Base-by-base conservation (phyloP, 805 yeast genomes). In the Hanseniaspora guilliermondii region DNA sequence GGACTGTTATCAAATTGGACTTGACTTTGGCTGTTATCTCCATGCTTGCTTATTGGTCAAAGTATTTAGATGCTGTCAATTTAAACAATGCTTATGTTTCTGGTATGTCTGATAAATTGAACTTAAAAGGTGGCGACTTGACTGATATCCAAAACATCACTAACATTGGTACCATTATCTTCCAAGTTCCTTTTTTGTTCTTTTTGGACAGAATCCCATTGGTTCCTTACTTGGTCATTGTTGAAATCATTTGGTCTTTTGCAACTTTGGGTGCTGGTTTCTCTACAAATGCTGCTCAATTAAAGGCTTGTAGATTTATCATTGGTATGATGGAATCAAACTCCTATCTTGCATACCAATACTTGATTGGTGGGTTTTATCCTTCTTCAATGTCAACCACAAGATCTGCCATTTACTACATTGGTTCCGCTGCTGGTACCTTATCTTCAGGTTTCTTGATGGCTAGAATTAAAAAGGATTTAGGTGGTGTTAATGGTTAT, bases 301-400 rank as follows among this genome's bases (percentile, higher is more conserved):
- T 83, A 38, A 75, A 78, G 63, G 85, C 75, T 1, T 63, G 79
- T 37, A 67, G 91, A 45, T 82, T 82, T 61, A 71, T 82, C 47
- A 74, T 82, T 48, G 88, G 87, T 33, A 74, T 74, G 2, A 77
- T 78, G 61, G 89, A 83, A 66, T 78, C 82, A 1, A 76, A 80
- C 14, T 73, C 72, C 58, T 72, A 77, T 66, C 79, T 85, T n/a
- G 79, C 78, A 17, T 71, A 76, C 58, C 82, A 78, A 59, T 79
- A 76, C 58, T 63, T 77, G 41, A 70, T 75, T 59, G 87, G 85
- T 19, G 72, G 78, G 22, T 80, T 77, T 75, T 78, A 78, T 64
- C 72, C 72, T 60, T 72, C 79, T 49, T 70, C 70, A 53, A 85
- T 83, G 66, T 71, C 79, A 55, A 72, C 76, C 41, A 71, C 85